These are phyloP conservation scores for Zasmidium angulare DNA, from an alignment of 2,329 filamentous ascomycete species.

Conservation along the genomic window DNA sequence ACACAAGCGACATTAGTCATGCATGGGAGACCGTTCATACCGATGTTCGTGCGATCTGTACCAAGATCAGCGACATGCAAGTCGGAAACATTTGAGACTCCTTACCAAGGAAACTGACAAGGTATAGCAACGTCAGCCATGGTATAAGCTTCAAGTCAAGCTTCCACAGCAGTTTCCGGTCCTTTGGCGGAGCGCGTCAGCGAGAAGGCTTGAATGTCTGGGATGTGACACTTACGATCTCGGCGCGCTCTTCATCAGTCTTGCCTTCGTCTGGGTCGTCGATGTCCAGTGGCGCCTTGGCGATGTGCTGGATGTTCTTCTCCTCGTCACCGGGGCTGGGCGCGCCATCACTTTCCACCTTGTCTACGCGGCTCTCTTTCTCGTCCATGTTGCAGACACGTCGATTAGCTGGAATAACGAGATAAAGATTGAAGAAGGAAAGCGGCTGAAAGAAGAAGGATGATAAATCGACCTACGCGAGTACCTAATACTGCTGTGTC, in stretches of 20 bases:
- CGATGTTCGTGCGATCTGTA: constrained; percentile 67
- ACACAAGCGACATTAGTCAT: not conserved
- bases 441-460: not conserved
- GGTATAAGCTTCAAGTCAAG: constrained; percentile 63
- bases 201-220: not conserved
- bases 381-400: constrained; percentile 1
- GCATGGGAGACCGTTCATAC: not conserved
- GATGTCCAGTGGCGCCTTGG: constrained; percentile 3
- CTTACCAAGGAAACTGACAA: constrained; percentile 69
- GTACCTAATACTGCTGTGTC: not conserved
- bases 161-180: constrained; percentile 61
- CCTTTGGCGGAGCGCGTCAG: constrained; percentile 44
- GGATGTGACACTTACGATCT: constrained; percentile 48
- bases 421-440: not conserved
- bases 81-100: constrained; percentile 18
- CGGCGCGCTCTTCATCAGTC: constrained; percentile 61
- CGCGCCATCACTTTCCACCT: constrained; percentile 5
- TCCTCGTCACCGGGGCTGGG: constrained; percentile 8
- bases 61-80: constrained; percentile 16
- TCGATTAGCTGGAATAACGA: not conserved
- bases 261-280: constrained; percentile 64
- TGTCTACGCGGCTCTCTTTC: constrained; percentile 4
- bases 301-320: constrained; percentile 9
- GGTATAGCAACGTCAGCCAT: constrained; percentile 69
- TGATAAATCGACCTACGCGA: not conserved